Conservation (phyloP, 139 green algal genomes). For the Eudorina sp. region DNA sequence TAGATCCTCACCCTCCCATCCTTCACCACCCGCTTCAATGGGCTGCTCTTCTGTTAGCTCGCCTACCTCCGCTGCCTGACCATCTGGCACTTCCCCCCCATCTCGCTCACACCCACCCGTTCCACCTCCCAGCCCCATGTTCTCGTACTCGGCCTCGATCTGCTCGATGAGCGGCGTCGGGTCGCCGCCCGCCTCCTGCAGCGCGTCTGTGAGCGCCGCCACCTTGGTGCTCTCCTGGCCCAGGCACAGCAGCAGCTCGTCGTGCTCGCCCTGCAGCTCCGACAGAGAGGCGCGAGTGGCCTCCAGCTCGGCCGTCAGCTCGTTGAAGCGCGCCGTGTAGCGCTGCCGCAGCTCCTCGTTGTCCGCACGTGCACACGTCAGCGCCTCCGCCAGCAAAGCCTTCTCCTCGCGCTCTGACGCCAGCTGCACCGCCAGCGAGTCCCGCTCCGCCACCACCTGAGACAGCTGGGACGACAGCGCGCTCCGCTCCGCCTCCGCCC, state of each 20-base stretch:
- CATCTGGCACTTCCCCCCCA: background rate
- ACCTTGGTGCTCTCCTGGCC: constrained; percentile 61
- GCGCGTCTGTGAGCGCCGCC: constrained; percentile 42
- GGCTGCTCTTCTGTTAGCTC: background rate
- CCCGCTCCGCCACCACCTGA: background rate
- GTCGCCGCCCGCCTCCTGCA: constrained; percentile 50
- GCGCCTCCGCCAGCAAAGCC: constrained; percentile 14
- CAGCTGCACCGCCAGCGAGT: background rate
- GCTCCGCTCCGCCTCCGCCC: background rate
- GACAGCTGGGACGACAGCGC: background rate
- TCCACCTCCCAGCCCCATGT: constrained; percentile 47
- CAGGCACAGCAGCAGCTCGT: constrained; percentile 62
- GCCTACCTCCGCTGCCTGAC: background rate
- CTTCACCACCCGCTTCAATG: background rate
- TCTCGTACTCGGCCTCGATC: constrained; percentile 59
- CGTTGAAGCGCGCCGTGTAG: constrained; percentile 21
- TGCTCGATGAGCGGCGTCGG: constrained; percentile 37
- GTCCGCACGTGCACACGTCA: background rate
- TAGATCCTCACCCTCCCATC: constrained; percentile 25
- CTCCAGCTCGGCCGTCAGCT: constrained; percentile 16
- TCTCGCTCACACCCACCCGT: too few relatives aligned
- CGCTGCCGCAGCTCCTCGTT: background rate
- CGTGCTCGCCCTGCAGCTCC: constrained; percentile 37
- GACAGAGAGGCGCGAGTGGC: background rate
- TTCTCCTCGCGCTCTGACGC: constrained; percentile 18